phyloP scores from a whole-genome alignment of 2,329 filamentous ascomycete genomes.

The Blastomyces percursus region DNA sequence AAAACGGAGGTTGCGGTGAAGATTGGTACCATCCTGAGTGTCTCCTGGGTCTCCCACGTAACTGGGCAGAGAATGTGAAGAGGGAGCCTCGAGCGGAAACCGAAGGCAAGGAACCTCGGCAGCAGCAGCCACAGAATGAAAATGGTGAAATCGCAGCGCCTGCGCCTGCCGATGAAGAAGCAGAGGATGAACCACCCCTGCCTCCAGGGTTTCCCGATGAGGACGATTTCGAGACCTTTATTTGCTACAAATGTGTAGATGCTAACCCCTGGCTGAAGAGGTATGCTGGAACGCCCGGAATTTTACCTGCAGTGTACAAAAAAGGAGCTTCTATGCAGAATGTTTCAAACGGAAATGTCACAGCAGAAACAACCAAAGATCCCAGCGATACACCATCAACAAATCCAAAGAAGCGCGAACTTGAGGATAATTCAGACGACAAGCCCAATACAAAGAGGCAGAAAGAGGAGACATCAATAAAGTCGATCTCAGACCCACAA shows the following conservation, averaged over 20 bases:
- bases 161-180: slow-evolving; percentile 28
- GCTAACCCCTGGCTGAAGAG: slow-evolving; percentile 83
- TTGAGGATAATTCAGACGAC: slow-evolving; percentile 39
- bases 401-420: slow-evolving; percentile 55
- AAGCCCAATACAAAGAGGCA: slow-evolving; percentile 43
- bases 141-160: slow-evolving; percentile 14
- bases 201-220: slow-evolving; percentile 82
- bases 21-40: slow-evolving; percentile 98
- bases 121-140: slow-evolving; percentile 18
- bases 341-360: neutral
- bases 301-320: slow-evolving; percentile 60
- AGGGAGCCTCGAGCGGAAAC: slow-evolving; percentile 10
- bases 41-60: slow-evolving; percentile 65
- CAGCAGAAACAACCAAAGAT: neutral
- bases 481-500: slow-evolving; percentile 49
- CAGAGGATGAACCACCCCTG: slow-evolving; percentile 50
- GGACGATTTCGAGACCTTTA: slow-evolving; percentile 76
- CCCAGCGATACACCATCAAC: slow-evolving; percentile 13
- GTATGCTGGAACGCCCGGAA: slow-evolving; percentile 71
- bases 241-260: slow-evolving; percentile 90
- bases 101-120: slow-evolving; percentile 15
- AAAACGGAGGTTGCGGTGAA: slow-evolving; percentile 83
- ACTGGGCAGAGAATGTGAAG: slow-evolving; percentile 40
- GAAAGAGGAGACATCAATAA: slow-evolving; percentile 27
- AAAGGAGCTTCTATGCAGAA: slow-evolving; percentile 19